phyloP scores from a whole-genome alignment of 139 green algal genomes.

The Volvox africanus region DNA sequence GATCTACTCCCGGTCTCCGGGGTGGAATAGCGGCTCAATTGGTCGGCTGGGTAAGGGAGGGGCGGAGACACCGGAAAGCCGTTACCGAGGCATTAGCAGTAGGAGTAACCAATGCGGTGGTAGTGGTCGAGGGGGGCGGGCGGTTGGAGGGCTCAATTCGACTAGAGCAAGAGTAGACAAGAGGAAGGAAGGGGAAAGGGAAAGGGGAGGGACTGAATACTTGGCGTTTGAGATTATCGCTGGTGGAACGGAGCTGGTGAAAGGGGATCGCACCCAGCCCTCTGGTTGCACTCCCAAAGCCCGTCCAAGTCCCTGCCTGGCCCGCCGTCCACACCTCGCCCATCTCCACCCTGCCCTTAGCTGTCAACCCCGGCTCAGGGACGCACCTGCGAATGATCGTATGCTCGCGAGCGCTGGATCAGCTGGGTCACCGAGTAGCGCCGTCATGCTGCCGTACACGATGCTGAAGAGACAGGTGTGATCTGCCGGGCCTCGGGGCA shows the following conservation, averaged over 20 bases:
- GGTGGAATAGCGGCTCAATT: not conserved
- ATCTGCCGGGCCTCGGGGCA: constrained; percentile 18
- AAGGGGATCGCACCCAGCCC: too few relatives aligned
- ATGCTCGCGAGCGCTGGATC: constrained; percentile 32
- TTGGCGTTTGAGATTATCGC: too few relatives aligned
- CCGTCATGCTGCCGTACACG: constrained; percentile 20
- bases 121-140: too few relatives aligned
- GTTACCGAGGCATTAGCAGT: too few relatives aligned
- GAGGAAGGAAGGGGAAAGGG: not conserved
- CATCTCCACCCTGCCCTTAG: not conserved
- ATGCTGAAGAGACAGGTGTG: constrained; percentile 30
- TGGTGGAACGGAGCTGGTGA: too few relatives aligned
- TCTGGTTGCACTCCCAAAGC: too few relatives aligned
- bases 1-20: too few relatives aligned
- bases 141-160: not conserved
- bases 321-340: not conserved
- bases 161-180: not conserved
- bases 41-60: not conserved
- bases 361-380: not conserved
- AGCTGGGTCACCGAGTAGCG: constrained; percentile 34
- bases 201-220: too few relatives aligned
- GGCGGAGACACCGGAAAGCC: not conserved
- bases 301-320: not conserved
- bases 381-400: not conserved
- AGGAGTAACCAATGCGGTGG: not conserved